phyloP scores from a whole-genome alignment of 176 grass and related monocot species.

The Phragmites australis region DNA sequence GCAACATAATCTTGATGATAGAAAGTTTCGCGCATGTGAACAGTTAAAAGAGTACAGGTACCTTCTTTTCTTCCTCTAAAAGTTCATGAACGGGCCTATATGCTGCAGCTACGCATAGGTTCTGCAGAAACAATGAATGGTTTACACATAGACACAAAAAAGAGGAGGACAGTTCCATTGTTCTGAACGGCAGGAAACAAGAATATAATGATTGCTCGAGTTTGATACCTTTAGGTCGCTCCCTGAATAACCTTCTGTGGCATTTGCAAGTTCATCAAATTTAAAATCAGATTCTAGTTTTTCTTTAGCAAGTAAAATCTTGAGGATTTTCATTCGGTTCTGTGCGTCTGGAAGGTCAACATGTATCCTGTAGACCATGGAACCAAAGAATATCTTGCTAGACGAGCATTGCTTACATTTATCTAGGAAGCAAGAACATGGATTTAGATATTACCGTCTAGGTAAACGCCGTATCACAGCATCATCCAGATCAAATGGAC shows the following conservation, averaged over 20 bases:
- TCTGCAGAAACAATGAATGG: conserved; percentile 56
- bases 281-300: conserved; percentile 78
- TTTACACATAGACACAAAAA: conserved; percentile 21
- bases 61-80: conserved; percentile 82
- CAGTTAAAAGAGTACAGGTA: conserved; percentile 24
- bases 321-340: conserved; percentile 85
- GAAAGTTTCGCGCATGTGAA: neutral
- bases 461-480: conserved; percentile 94
- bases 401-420: conserved; percentile 17
- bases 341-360: conserved; percentile 83
- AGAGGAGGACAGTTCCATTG: conserved; percentile 2
- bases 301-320: conserved; percentile 90
- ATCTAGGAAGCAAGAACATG: conserved; percentile 7
- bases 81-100: conserved; percentile 97
- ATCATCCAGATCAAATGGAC: conserved; percentile 97
- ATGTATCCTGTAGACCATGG: conserved; percentile 72
- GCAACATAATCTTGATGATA: conserved; percentile 1
- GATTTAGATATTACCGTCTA: conserved; percentile 60
- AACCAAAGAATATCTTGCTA: conserved; percentile 5
- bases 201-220: neutral
- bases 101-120: conserved; percentile 86
- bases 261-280: conserved; percentile 76
- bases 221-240: conserved; percentile 81
- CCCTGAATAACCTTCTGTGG: conserved; percentile 97
- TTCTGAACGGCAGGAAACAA: conserved; percentile 22